Conservation (phyloP, 371 early-diverging fungal genomes). For the Mortierella polycephala region DNA sequence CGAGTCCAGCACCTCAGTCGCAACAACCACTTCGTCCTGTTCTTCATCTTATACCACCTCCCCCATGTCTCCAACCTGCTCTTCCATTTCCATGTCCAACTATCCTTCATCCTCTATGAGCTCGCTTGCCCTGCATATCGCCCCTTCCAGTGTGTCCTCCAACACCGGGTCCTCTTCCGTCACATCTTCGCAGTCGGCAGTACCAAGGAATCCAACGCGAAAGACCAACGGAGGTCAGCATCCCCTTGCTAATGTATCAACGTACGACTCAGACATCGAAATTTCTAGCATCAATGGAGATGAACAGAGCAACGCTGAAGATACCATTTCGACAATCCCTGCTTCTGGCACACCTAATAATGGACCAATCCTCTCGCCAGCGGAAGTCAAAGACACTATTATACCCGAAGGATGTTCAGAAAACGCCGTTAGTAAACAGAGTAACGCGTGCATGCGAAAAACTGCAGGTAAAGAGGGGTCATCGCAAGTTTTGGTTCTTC, state of each 20-base stretch:
- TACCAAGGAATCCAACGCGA: slow-evolving; percentile 16
- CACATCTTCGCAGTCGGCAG: neutral
- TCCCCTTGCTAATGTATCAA: slow-evolving; percentile 42
- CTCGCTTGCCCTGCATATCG: slow-evolving; percentile 18
- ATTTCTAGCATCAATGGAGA: no score
- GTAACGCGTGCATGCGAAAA: slow-evolving; percentile 18
- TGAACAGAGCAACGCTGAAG: neutral
- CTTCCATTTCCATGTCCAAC: slow-evolving; percentile 26
- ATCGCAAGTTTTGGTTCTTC: slow-evolving; percentile 8
- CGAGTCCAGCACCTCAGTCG: slow-evolving; percentile 9
- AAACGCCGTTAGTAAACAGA: slow-evolving; percentile 10
- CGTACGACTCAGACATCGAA: slow-evolving; percentile 18
- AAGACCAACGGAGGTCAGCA: slow-evolving; percentile 20
- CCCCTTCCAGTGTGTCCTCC: slow-evolving; percentile 7
- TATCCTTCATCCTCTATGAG: slow-evolving; percentile 17
- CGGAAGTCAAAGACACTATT: neutral
- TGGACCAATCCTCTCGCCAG: no score
- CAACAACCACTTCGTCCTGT: slow-evolving; percentile 1
- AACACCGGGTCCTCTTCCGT: neutral
- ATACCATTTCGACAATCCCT: neutral
- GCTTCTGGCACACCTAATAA: no score
- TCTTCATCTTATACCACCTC: slow-evolving; percentile 2
- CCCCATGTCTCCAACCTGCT: slow-evolving; percentile 3
- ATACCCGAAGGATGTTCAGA: neutral
- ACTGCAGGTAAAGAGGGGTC: slow-evolving; percentile 19